A percentile compares a stretch with the other conserved stretches of the same genome.
Conservation (phyloP, 345 rosid species). For the Moringa oleifera region DNA sequence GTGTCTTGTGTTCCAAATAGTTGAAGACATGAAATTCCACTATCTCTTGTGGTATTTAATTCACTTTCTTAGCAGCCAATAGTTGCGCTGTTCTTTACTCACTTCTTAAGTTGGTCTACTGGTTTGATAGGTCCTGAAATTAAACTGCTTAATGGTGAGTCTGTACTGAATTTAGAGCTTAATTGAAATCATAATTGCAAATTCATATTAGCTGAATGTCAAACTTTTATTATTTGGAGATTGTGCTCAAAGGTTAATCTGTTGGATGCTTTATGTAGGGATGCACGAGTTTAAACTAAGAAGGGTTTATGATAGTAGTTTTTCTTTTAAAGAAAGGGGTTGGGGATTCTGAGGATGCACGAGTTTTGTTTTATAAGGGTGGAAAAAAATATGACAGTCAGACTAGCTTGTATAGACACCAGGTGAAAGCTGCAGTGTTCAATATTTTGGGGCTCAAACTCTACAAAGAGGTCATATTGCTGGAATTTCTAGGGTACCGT, state of each 20-base stretch:
- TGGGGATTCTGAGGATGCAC: not conserved
- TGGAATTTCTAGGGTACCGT: not conserved
- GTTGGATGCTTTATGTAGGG: not conserved
- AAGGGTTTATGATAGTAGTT: not conserved
- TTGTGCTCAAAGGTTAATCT: not conserved
- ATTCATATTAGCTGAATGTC: not conserved
- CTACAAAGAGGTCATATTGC: no score
- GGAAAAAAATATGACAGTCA: no score
- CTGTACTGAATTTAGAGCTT: no score
- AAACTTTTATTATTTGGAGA: not conserved
- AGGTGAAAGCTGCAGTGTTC: no score
- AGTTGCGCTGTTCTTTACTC: not conserved
- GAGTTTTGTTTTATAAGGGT: no score
- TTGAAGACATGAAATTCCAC: not conserved
- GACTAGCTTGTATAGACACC: no score
- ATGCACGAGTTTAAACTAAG: no score
- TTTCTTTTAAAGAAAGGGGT: not conserved
- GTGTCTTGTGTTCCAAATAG: not conserved
- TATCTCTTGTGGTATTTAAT: not conserved
- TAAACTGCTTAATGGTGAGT: no score
- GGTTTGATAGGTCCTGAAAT: no score
- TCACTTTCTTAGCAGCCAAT: not conserved
- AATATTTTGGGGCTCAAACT: no score
- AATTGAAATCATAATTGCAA: no score
- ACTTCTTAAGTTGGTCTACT: not conserved